phyloP scores from a whole-genome alignment of 2,329 filamentous ascomycete species.

The Colletotrichum paranaense region DNA sequence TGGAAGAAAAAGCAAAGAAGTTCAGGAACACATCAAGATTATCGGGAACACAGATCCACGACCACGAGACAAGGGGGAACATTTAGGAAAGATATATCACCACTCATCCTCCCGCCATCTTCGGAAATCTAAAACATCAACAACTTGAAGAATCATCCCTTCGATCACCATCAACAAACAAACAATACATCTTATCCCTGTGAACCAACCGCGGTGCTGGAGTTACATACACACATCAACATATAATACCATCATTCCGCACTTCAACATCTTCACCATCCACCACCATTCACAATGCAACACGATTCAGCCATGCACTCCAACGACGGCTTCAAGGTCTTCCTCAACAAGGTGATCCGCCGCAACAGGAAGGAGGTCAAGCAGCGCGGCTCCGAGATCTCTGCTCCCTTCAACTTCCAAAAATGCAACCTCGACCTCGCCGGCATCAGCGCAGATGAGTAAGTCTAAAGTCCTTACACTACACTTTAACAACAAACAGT shows the following conservation, averaged over 20 bases:
- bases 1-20: conserved; percentile 26
- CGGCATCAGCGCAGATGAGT: conserved; percentile 70
- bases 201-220: not conserved
- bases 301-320: conserved; percentile 41
- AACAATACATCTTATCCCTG: not conserved
- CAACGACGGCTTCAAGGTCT: conserved; percentile 55
- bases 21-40: not conserved
- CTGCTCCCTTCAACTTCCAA: conserved; percentile 69
- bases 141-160: not conserved
- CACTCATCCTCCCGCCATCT: not conserved
- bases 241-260: not conserved
- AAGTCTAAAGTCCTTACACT: conserved; percentile 44
- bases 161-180: not conserved
- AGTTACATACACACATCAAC: not conserved
- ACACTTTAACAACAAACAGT: not conserved
- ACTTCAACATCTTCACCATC: not conserved
- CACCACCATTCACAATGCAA: conserved; percentile 17
- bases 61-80: conserved; percentile 17
- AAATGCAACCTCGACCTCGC: conserved; percentile 64
- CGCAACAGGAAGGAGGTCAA: conserved; percentile 56
- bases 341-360: conserved; percentile 57
- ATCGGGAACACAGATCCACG: not conserved
- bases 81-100: conserved; percentile 10
- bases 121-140: not conserved
- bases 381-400: conserved; percentile 57